A percentile compares a stretch with the other conserved stretches of the same genome.
phyloP scores from a whole-genome alignment of 192 early-diverging fungal species.

The Diversispora eburnea region DNA sequence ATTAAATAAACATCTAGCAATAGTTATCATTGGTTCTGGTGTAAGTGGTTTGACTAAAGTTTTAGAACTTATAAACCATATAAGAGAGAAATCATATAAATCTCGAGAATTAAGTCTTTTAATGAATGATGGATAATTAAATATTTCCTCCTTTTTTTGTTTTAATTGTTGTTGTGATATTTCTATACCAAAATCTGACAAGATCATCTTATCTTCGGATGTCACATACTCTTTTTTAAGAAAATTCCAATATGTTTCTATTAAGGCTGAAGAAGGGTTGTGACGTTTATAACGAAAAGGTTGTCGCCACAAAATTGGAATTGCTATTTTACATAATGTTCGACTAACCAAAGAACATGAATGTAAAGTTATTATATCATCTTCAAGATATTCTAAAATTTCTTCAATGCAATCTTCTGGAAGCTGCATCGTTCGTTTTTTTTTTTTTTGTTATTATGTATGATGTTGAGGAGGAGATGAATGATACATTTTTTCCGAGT shows the following conservation, averaged over 20 bases:
- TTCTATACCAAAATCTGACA: neutral
- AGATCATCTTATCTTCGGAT: neutral
- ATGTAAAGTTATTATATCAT: conserved; percentile 6
- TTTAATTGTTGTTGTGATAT: neutral
- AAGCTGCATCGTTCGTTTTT: neutral
- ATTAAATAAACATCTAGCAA: conserved; percentile 15
- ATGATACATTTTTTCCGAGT: too few species aligned
- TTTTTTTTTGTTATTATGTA: too few species aligned
- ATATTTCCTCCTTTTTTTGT: neutral
- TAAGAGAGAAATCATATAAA: conserved; percentile 1
- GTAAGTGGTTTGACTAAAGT: neutral
- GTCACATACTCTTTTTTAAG: neutral
- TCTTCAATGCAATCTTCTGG: conserved; percentile 14
- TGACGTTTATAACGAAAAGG: conserved; percentile 2
- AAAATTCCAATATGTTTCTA: conserved; percentile 1
- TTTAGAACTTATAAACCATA: neutral
- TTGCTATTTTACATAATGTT: neutral
- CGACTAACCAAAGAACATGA: neutral
- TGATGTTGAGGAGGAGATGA: too few species aligned
- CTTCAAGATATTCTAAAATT: conserved; percentile 9
- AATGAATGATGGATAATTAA: conserved; percentile 13
- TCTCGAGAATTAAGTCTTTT: conserved; percentile 14
- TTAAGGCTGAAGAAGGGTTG: conserved; percentile 5
- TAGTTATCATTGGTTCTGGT: conserved; percentile 7
- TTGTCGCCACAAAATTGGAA: conserved; percentile 9